These are phyloP conservation scores for Xylaria multiplex DNA, from an alignment of 2,329 filamentous ascomycete species.

Conservation along the genomic window DNA sequence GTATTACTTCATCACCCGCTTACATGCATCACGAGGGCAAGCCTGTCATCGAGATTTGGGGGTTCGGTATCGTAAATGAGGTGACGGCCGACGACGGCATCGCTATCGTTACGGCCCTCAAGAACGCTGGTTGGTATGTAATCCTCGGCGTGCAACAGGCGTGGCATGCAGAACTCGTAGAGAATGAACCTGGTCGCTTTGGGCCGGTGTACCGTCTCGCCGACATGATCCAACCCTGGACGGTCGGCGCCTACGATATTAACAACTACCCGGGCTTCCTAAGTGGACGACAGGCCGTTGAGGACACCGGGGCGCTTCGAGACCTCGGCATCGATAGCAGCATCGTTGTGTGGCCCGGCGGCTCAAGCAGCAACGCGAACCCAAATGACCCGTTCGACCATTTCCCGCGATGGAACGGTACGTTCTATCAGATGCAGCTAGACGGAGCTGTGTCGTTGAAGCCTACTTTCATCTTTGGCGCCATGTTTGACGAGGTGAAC, in stretches of 20 bases:
- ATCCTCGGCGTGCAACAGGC: conserved; percentile 45
- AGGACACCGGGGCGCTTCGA: conserved; percentile 38
- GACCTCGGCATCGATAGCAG: conserved; percentile 43
- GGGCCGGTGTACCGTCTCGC: conserved; percentile 43
- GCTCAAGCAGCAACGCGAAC: conserved; percentile 40
- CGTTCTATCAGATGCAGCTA: conserved; percentile 45
- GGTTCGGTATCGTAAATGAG: conserved; percentile 40
- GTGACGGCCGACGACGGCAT: conserved; percentile 42
- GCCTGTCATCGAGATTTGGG: conserved; percentile 45
- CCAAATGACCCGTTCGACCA: conserved; percentile 38
- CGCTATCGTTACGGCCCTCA: conserved; percentile 42
- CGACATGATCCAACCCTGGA: conserved; percentile 46
- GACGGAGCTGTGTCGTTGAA: conserved; percentile 42
- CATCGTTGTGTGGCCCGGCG: conserved; percentile 45
- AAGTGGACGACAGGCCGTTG: conserved; percentile 41
- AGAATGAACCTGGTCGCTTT: conserved; percentile 39
- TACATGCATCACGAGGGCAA: conserved; percentile 46
- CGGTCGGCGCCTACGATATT: conserved; percentile 42
- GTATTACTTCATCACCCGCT: conserved; percentile 40
- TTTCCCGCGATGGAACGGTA: conserved; percentile 42
- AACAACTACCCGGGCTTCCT: conserved; percentile 40
- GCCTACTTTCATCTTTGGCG: conserved; percentile 44
- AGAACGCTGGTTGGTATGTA: conserved; percentile 43
- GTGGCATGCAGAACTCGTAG: conserved; percentile 44
- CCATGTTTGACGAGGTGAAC: conserved; percentile 46